Evolutionary conservation across 1,284 basidiomycete species (phyloP).

Genomic region (Amylostereum areolatum): DNA sequence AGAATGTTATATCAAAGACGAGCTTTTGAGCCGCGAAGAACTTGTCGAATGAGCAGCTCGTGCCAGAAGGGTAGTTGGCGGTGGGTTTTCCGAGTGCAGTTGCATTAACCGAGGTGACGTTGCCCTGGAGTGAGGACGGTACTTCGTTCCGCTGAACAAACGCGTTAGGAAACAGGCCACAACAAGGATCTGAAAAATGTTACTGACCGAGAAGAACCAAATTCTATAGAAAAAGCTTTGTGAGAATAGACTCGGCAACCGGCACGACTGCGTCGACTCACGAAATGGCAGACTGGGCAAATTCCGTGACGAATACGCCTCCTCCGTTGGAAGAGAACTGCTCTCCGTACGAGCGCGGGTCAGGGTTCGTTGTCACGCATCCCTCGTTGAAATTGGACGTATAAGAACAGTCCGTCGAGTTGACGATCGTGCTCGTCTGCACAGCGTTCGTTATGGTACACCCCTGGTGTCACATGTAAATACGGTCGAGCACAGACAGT

Average conservation of each 20-base stretch:
- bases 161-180: neutral
- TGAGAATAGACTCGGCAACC: neutral
- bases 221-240: neutral
- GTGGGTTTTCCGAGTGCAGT: neutral
- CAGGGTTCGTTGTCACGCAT: neutral
- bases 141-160: neutral
- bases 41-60: neutral
- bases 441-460: neutral
- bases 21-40: neutral
- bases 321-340: neutral
- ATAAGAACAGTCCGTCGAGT: neutral
- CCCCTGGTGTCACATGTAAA: neutral
- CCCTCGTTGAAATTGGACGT: neutral
- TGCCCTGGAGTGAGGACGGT: neutral
- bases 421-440: neutral
- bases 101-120: neutral
- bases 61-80: neutral
- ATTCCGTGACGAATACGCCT: neutral
- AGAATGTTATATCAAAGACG: slow-evolving; percentile 1
- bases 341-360: neutral
- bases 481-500: neutral
- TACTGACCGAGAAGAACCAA: neutral
- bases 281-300: neutral
- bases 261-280: neutral
- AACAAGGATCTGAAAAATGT: neutral